A percentile compares a stretch with the other conserved stretches of the same genome.
Evolutionary conservation across 1,284 basidiomycete genomes (phyloP).

Genomic region (Trametes polyzona): DNA sequence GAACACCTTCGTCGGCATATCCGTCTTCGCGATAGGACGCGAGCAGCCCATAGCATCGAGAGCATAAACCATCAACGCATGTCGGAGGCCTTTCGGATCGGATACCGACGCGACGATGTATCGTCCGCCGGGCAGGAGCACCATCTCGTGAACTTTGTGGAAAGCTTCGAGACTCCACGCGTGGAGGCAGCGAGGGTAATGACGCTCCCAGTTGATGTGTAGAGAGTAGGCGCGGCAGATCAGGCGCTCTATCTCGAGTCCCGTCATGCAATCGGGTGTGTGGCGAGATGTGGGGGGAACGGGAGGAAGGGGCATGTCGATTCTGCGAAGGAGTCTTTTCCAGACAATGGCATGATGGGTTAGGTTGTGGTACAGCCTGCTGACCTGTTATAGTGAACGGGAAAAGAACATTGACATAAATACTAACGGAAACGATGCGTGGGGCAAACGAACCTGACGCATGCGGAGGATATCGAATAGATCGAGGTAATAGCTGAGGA

Average conservation of each 20-base stretch:
- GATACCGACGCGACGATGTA: constrained; percentile 65
- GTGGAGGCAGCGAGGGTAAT: constrained; percentile 24
- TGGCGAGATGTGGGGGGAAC: constrained; percentile 63
- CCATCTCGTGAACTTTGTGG: constrained; percentile 59
- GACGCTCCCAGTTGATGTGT: constrained; percentile 42
- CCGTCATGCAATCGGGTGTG: constrained; percentile 44
- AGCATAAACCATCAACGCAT: constrained; percentile 56
- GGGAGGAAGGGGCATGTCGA: constrained; percentile 62
- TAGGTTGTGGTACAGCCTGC: constrained; percentile 26
- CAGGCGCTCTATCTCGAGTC: constrained; percentile 64
- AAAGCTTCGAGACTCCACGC: constrained; percentile 43
- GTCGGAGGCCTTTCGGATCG: constrained; percentile 46
- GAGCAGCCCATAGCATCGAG: constrained; percentile 57
- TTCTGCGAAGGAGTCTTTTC: constrained; percentile 60
- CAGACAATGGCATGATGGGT: constrained; percentile 69
- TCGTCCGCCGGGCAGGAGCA: constrained; percentile 69
- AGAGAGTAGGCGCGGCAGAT: constrained; percentile 64
- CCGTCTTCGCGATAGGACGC: constrained; percentile 54
- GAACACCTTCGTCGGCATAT: constrained; percentile 57
- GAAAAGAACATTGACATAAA: not conserved
- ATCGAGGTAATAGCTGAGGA: constrained; percentile 20
- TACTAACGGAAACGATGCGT: not conserved
- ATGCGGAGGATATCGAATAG: constrained; percentile 24
- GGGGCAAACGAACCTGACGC: constrained; percentile 20
- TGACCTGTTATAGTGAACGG: constrained; percentile 9